Evolutionary conservation across 805 yeast genomes (phyloP).

Genomic region (Ascoidea asiatica): DNA sequence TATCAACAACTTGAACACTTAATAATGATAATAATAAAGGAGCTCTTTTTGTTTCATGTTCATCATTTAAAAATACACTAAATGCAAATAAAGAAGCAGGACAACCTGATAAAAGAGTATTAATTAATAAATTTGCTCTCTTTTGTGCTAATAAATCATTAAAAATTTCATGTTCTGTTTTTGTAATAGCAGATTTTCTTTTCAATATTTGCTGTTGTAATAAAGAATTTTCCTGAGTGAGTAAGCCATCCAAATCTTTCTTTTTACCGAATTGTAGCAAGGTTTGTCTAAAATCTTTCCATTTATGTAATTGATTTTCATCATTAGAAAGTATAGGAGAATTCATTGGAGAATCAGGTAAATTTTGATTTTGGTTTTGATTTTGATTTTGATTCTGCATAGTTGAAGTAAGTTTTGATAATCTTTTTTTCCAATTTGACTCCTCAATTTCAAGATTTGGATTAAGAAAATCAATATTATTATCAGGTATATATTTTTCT

Average conservation of each 20-base stretch:
- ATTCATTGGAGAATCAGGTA: not conserved
- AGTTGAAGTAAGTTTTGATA: not conserved
- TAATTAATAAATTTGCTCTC: slow-evolving; percentile 20
- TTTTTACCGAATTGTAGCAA: not conserved
- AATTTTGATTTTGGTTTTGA: too few species aligned
- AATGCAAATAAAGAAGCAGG: slow-evolving; percentile 70
- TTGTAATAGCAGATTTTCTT: not conserved
- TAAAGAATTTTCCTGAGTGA: not conserved
- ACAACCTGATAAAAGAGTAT: slow-evolving; percentile 47
- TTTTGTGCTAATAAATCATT: slow-evolving; percentile 4
- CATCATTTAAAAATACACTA: slow-evolving; percentile 64
- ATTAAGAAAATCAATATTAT: too few species aligned
- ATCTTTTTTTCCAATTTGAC: not conserved
- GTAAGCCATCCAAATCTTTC: too few species aligned
- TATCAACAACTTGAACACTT: slow-evolving; percentile 46
- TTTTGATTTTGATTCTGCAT: too few species aligned
- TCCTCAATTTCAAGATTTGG: not conserved
- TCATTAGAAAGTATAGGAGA: too few species aligned
- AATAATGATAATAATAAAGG: slow-evolving; percentile 69
- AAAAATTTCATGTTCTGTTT: not conserved
- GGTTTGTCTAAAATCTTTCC: not conserved
- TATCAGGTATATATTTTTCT: too few species aligned
- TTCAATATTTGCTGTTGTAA: not conserved
- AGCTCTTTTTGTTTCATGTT: slow-evolving; percentile 61
- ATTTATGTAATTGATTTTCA: not conserved